Base-by-base conservation (phyloP, 2,329 filamentous ascomycete species). In the Alternaria sp. region DNA sequence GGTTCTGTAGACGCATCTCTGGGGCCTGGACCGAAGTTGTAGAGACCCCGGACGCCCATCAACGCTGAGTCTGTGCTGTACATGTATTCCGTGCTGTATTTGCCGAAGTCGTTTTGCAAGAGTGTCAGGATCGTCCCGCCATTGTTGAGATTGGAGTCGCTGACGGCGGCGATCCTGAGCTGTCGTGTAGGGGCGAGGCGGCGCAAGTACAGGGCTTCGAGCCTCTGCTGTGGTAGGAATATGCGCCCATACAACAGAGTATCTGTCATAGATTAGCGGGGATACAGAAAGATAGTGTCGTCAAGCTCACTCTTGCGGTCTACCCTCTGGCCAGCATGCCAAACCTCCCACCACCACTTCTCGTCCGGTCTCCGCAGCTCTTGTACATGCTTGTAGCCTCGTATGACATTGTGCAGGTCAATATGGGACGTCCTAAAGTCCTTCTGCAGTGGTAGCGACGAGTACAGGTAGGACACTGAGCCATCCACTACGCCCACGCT, bases 401-500 rank as follows among this genome's bases (percentile, higher is more conserved):
- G 88, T 51, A 97, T 87, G 22, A 97, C 86, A 67, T 89, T 86
- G 32, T 89, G 89, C 9, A 99, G 83, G 14, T 93, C 88, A 38
- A 97, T 89, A 22, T 86, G 82, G 48, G 89, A 88, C 69, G 92
- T 96, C 78, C 88, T 87, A 78, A 84, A 93, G 65, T 81, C 80
- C 20, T 89, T 84, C 39, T 84, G 81, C 57, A 98, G 85, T 12
- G 93, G 89, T 8, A 95, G 85, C 3, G 93, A 96, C 49, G 93
- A 96, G 82, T 96, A 98, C 54, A 99, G 87, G 80, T 98, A 99
- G 14, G 94, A 96, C 58, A 99, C 87, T n/a, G 93, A 97, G 76
- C 95, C 95, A 81, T 98, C 94, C 52, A 99, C 94, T 36, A 96
- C 86, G 61, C 94, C 95, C 16, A 96, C 87, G 42, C 90, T 96